These are phyloP conservation scores for Solanum sparsipilum DNA, from an alignment of 257 asterid genomes.

Conservation along the genomic window DNA sequence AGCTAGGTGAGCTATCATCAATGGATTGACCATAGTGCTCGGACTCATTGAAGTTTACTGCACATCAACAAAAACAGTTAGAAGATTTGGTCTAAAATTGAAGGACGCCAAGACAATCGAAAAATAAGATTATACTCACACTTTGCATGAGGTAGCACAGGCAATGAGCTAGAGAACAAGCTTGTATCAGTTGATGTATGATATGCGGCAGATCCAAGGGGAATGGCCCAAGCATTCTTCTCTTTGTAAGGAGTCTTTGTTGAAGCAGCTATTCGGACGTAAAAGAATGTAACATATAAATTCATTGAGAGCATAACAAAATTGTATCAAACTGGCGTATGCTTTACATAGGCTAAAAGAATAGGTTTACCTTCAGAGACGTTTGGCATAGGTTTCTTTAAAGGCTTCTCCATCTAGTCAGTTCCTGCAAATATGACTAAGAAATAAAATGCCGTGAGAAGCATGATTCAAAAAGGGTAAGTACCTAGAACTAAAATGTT, in stretches of 20 bases:
- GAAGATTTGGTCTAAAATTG: background rate
- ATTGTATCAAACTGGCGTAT: background rate
- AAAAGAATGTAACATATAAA: background rate
- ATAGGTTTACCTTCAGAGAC: background rate
- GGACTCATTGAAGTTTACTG: conserved; percentile 53
- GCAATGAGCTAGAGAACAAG: conserved; percentile 82
- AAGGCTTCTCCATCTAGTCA: background rate
- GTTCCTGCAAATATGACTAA: background rate
- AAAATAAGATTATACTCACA: conserved; percentile 31
- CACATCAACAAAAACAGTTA: conserved; percentile 3
- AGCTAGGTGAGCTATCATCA: conserved; percentile 52
- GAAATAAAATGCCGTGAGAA: background rate
- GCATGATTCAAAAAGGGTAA: background rate
- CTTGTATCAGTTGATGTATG: conserved; percentile 60
- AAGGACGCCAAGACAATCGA: background rate
- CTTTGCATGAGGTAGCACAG: conserved; percentile 50
- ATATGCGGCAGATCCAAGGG: conserved; percentile 28
- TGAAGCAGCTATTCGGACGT: conserved; percentile 4
- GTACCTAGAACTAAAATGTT: background rate
- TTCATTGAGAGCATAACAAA: background rate
- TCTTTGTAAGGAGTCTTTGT: conserved; percentile 22
- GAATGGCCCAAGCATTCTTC: conserved; percentile 49
- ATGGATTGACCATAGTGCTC: conserved; percentile 25
- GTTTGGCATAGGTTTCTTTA: background rate
- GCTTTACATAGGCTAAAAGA: background rate